Percentiles rank a stretch among this genome's conserved stretches.
These are phyloP conservation scores for Acacia crassicarpa DNA, from an alignment of 306 rosid species.

Conservation along the genomic window DNA sequence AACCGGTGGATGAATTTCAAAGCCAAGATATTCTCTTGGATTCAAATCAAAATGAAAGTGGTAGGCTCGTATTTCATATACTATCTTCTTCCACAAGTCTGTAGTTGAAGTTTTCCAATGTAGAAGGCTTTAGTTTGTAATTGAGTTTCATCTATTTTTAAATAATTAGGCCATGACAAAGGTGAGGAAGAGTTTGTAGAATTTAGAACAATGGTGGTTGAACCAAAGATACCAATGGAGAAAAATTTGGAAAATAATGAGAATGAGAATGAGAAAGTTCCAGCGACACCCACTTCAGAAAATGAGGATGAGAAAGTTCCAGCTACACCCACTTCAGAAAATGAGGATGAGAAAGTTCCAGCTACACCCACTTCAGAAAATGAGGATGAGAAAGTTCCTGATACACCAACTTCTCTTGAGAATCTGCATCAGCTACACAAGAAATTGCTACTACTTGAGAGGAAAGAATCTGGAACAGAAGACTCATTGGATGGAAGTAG, in stretches of 20 bases:
- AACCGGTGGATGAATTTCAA: conserved; percentile 60
- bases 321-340: conserved; percentile 80
- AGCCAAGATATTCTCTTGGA: conserved; percentile 42
- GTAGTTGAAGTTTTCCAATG: not conserved
- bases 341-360: conserved; percentile 73
- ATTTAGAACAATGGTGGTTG: conserved; percentile 54
- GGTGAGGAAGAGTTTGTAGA: conserved; percentile 53
- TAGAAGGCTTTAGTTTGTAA: not conserved
- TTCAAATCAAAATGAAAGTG: conserved; percentile 39
- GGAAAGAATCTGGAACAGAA: conserved; percentile 75
- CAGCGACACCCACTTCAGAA: conserved; percentile 83
- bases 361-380: conserved; percentile 81
- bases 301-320: conserved; percentile 76
- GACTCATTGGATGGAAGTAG: conserved; percentile 91
- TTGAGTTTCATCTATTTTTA: conserved; percentile 3
- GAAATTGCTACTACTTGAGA: conserved; percentile 63
- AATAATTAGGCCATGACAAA: conserved; percentile 7
- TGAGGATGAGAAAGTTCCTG: conserved; percentile 77
- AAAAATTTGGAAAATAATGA: conserved; percentile 47
- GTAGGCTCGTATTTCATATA: conserved; percentile 41
- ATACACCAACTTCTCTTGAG: conserved; percentile 76
- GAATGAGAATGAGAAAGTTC: conserved; percentile 67
- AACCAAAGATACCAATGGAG: conserved; percentile 41
- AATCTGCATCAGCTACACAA: conserved; percentile 63
- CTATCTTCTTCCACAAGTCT: conserved; percentile 13